These are phyloP conservation scores for Lecanicillium sp. DNA, from an alignment of 2,329 filamentous ascomycete species.

Conservation along the genomic window DNA sequence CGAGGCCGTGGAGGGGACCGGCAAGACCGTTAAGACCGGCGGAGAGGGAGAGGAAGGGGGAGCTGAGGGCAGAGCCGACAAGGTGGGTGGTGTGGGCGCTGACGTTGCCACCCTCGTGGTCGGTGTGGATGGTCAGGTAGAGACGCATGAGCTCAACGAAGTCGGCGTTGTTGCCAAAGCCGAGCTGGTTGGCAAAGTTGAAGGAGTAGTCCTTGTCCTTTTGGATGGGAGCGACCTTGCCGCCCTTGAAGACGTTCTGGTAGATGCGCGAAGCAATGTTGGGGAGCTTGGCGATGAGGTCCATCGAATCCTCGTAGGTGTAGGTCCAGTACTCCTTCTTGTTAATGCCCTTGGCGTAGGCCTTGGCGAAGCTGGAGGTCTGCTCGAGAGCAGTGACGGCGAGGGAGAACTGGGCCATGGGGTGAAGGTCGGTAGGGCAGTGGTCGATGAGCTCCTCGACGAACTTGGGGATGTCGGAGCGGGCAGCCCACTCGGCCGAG, in stretches of 20 bases:
- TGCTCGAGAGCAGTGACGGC: conserved; percentile 98
- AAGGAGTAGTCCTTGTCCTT: conserved; percentile 99
- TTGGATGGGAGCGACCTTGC: conserved; percentile 91
- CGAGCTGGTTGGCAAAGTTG: conserved; percentile 99
- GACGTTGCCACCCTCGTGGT: conserved; percentile 99
- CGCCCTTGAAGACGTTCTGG: conserved; percentile 99
- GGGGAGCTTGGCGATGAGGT: conserved; percentile 98
- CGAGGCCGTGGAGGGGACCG: conserved; percentile 95
- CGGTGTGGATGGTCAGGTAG: conserved; percentile 99
- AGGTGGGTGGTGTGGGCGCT: conserved; percentile 97
- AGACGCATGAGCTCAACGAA: conserved; percentile 98
- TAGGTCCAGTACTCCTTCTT: conserved; percentile 99
- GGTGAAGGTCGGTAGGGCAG: conserved; percentile 97
- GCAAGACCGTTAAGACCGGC: conserved; percentile 97
- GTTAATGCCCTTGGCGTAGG: conserved; percentile 97
- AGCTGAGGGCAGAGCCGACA: conserved; percentile 93
- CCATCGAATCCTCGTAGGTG: conserved; percentile 99
- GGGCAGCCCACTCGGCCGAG: conserved; percentile 97
- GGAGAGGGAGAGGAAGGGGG: conserved; percentile 91
- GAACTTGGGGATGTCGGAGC: conserved; percentile 94
- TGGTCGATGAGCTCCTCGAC: conserved; percentile 99
- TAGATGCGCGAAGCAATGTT: conserved; percentile 98
- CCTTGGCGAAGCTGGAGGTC: conserved; percentile 95
- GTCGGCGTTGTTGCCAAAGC: conserved; percentile 89
- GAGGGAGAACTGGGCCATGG: conserved; percentile 98